Conservation (phyloP, 768 basidiomycete species). For the Lactarius trivialis region DNA sequence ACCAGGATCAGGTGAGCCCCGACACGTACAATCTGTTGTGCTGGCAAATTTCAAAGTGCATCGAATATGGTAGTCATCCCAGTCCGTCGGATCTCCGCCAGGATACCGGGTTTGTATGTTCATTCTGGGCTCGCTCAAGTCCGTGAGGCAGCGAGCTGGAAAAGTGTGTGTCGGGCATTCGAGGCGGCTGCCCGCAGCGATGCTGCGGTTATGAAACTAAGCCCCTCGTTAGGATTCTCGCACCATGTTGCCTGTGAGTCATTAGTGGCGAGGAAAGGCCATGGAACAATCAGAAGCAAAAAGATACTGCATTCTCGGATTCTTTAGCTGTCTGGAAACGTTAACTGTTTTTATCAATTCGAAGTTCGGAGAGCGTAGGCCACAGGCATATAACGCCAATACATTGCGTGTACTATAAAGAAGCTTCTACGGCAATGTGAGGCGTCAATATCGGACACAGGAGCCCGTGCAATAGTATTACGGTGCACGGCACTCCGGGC, state of each 20-base stretch:
- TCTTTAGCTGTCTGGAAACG: slow-evolving; percentile 3
- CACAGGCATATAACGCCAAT: neutral
- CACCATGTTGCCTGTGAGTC: neutral
- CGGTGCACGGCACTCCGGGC: neutral
- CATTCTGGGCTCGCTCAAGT: slow-evolving; percentile 7
- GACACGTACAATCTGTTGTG: slow-evolving; percentile 3
- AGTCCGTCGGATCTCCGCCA: slow-evolving; percentile 15
- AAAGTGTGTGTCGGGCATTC: slow-evolving; percentile 10
- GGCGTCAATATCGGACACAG: slow-evolving; percentile 3
- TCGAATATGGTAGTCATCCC: slow-evolving; percentile 11
- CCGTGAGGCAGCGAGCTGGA: slow-evolving; percentile 10
- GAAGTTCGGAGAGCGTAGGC: neutral
- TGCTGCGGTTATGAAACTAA: slow-evolving; percentile 1
- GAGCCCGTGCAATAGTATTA: neutral
- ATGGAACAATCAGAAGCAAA: neutral
- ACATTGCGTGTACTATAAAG: neutral
- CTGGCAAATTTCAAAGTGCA: slow-evolving; percentile 19
- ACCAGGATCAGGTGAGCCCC: slow-evolving; percentile 13
- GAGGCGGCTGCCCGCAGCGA: neutral
- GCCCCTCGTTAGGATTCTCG: neutral
- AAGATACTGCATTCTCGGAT: neutral
- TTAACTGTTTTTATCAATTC: slow-evolving; percentile 1
- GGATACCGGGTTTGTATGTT: slow-evolving; percentile 11
- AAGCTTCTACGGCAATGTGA: slow-evolving; percentile 1
- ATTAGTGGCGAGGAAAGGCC: neutral